These are phyloP conservation scores for Sanguinoderma infundibulare DNA, from an alignment of 1,284 basidiomycete species.

Conservation along the genomic window DNA sequence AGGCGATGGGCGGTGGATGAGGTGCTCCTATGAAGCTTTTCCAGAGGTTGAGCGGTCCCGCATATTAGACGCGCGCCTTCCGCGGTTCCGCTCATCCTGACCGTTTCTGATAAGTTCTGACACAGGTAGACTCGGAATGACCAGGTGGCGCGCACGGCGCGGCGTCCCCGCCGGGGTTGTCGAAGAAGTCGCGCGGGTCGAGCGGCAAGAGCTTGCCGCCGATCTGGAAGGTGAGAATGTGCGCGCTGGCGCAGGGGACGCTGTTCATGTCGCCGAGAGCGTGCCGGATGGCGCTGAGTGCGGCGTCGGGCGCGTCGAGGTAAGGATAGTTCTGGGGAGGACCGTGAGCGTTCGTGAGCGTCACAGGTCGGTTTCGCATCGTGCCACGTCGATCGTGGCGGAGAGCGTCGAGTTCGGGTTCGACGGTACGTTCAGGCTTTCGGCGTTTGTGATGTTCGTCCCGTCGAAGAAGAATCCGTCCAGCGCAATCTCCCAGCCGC, in stretches of 20 bases:
- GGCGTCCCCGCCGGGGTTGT: conserved; percentile 41
- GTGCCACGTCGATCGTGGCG: conserved; percentile 52
- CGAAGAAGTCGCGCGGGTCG: conserved; percentile 66
- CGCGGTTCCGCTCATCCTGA: too few species aligned
- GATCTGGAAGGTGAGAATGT: conserved; percentile 63
- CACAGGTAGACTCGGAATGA: too few species aligned
- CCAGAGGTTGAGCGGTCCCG: conserved; percentile 6
- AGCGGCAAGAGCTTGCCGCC: conserved; percentile 66
- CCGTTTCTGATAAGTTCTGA: not conserved
- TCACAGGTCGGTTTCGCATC: not conserved
- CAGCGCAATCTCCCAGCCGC: conserved; percentile 62
- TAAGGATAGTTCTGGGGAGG: conserved; percentile 40
- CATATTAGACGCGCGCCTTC: not conserved
- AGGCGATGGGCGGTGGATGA: conserved; percentile 19
- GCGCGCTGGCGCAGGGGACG: conserved; percentile 49
- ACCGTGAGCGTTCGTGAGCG: not conserved
- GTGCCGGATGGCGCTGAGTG: conserved; percentile 41
- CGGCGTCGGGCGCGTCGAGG: conserved; percentile 41
- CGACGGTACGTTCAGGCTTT: conserved; percentile 38
- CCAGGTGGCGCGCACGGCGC: conserved; percentile 50
- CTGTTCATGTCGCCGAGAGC: conserved; percentile 39
- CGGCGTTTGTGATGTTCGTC: conserved; percentile 47
- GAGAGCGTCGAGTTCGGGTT: conserved; percentile 40
- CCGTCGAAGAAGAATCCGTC: conserved; percentile 63
- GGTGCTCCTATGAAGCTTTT: conserved; percentile 15